phyloP scores from a whole-genome alignment of 805 yeast genomes.

The Wickerhamiella qilinensis region DNA sequence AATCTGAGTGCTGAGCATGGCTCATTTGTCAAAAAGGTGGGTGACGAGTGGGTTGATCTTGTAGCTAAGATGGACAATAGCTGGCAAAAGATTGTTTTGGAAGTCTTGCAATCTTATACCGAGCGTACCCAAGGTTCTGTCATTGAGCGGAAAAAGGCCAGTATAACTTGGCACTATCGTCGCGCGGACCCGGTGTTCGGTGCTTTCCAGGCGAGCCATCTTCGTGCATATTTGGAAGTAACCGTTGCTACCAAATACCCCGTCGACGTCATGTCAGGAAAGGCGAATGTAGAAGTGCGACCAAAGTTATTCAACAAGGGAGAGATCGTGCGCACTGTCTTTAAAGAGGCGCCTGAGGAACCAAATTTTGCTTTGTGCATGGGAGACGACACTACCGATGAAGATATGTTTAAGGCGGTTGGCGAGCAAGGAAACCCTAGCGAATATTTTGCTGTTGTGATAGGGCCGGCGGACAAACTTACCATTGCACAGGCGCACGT shows the following conservation, averaged over 20 bases:
- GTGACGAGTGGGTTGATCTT: constrained; percentile 64
- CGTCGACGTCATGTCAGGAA: constrained; percentile 92
- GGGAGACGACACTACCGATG: constrained; percentile 96
- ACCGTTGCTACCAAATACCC: constrained; percentile 52
- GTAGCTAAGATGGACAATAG: constrained; percentile 77
- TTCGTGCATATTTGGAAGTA: constrained; percentile 45
- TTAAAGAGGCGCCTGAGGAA: constrained; percentile 30
- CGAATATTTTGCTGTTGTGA: constrained; percentile 12
- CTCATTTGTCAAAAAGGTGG: constrained; percentile 73
- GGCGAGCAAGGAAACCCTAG: constrained; percentile 38
- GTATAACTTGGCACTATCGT: constrained; percentile 96
- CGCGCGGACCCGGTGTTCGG: constrained; percentile 91
- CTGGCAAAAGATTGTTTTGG: constrained; percentile 78
- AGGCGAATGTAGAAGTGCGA: constrained; percentile 94
- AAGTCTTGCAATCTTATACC: constrained; percentile 57
- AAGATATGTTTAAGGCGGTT: constrained; percentile 84
- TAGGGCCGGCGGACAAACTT: constrained; percentile 24
- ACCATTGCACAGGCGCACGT: constrained; percentile 22
- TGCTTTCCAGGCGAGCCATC: constrained; percentile 60
- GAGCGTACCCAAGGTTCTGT: constrained; percentile 82
- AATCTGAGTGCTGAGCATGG: constrained; percentile 97
- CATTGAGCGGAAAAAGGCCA: constrained; percentile 79
- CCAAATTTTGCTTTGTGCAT: constrained; percentile 81
- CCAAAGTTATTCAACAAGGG: constrained; percentile 93
- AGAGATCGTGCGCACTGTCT: constrained; percentile 75